Percentiles rank a stretch among this genome's conserved stretches.
Evolutionary conservation across 176 grass and related monocot species (phyloP).

Genomic region (Triticum turgidum): DNA sequence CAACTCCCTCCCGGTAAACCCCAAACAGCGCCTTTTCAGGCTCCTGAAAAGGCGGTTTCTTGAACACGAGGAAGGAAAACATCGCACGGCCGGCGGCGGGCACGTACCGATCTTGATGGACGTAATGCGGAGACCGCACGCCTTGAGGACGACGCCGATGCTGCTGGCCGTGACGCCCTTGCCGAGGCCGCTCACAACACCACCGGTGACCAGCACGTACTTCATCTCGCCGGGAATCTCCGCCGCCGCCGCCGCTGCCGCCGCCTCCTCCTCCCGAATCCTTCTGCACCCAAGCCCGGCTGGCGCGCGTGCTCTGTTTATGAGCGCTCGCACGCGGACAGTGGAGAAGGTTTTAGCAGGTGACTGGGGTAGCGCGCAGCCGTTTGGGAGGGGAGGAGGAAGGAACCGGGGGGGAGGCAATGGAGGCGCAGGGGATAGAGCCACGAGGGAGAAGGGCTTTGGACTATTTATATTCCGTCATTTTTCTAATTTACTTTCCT

Average conservation of each 20-base stretch:
- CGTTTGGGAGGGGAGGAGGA: neutral
- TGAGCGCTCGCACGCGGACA: neutral
- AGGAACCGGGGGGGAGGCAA: neutral
- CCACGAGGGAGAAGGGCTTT: constrained; percentile 26
- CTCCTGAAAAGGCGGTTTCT: neutral
- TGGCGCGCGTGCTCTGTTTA: neutral
- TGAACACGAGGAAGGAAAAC: neutral
- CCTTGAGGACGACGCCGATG: constrained; percentile 66
- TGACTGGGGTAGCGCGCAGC: neutral
- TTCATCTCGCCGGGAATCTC: constrained; percentile 48
- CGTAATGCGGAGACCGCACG: constrained; percentile 69
- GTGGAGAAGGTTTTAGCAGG: constrained; percentile 30
- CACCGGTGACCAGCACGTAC: constrained; percentile 72
- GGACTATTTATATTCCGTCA: constrained; percentile 26
- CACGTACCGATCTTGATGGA: constrained; percentile 68
- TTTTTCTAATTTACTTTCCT: neutral
- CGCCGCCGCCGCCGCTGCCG: neutral
- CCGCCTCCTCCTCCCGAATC: constrained; percentile 5
- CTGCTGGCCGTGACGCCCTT: constrained; percentile 75
- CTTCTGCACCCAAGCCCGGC: neutral
- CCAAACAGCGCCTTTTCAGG: neutral
- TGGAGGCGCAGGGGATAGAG: constrained; percentile 34
- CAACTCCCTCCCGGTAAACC: neutral
- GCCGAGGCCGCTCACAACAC: constrained; percentile 60
- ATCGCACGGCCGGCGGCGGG: neutral